phyloP scores from a whole-genome alignment of 495 filamentous ascomycete species.

The Friedmanniomyces simplex region DNA sequence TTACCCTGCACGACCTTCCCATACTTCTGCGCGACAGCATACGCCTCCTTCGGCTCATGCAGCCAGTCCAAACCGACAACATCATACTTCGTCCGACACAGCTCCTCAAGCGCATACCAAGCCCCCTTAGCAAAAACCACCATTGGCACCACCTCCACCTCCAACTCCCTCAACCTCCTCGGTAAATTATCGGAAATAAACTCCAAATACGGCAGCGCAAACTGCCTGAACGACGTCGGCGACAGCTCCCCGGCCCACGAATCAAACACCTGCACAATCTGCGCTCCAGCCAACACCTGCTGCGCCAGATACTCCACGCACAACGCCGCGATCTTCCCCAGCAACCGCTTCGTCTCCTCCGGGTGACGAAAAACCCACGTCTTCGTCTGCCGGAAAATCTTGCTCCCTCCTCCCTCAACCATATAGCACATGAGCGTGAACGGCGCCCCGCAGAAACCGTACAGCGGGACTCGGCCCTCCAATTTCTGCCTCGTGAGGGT shows the following conservation, averaged over 20 bases:
- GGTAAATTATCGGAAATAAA: conserved; percentile 75
- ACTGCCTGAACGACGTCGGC: conserved; percentile 66
- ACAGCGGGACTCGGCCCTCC: conserved; percentile 75
- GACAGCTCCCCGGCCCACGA: conserved; percentile 95
- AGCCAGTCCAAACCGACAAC: conserved; percentile 93
- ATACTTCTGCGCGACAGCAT: conserved; percentile 53
- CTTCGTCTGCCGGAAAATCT: conserved; percentile 83
- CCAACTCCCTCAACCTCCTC: conserved; percentile 55
- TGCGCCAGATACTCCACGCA: conserved; percentile 89
- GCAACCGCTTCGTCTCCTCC: conserved; percentile 61
- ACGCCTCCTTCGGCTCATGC: conserved; percentile 76
- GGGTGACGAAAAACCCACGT: conserved; percentile 92
- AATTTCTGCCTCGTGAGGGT: conserved; percentile 83
- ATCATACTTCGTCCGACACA: conserved; percentile 82
- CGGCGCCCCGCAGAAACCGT: conserved; percentile 95
- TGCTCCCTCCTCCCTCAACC: conserved; percentile 93
- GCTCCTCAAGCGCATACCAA: conserved; percentile 86
- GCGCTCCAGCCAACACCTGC: conserved; percentile 84
- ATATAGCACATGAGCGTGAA: conserved; percentile 98
- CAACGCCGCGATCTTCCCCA: conserved; percentile 83
- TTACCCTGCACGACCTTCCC: conserved; percentile 83
- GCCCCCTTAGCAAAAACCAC: conserved; percentile 99
- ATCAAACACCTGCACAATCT: conserved; percentile 95
- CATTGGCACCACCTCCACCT: conserved; percentile 78
- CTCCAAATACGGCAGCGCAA: conserved; percentile 75